Evolutionary conservation across 768 basidiomycete genomes (phyloP).

Genomic region (Tylopilus balloui): DNA sequence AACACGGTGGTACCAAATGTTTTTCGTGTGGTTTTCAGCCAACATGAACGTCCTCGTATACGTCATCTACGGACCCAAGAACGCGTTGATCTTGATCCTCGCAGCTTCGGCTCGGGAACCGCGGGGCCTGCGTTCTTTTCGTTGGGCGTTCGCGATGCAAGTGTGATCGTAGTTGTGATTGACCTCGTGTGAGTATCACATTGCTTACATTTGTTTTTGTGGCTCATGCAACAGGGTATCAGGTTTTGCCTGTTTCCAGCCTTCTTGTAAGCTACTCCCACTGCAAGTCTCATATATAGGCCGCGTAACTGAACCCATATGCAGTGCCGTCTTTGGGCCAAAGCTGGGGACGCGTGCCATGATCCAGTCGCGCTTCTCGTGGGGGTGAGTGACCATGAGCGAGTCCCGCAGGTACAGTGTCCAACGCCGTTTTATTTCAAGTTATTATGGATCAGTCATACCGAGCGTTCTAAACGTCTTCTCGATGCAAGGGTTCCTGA

Average conservation of each 20-base stretch:
- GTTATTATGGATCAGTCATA: conserved; percentile 38
- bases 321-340: conserved; percentile 49
- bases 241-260: conserved; percentile 36
- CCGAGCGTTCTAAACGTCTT: conserved; percentile 46
- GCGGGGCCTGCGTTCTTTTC: conserved; percentile 48
- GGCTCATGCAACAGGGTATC: conserved; percentile 1
- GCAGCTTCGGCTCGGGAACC: conserved; percentile 46
- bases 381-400: conserved; percentile 36
- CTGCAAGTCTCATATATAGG: background rate
- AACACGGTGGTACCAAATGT: conserved; percentile 42
- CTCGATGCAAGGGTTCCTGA: conserved; percentile 52
- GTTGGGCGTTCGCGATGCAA: conserved; percentile 41
- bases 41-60: conserved; percentile 43
- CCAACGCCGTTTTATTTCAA: conserved; percentile 16
- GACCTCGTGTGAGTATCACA: conserved; percentile 38
- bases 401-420: conserved; percentile 4
- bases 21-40: conserved; percentile 49
- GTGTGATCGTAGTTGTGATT: conserved; percentile 38
- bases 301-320: background rate
- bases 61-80: conserved; percentile 10
- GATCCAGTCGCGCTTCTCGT: conserved; percentile 51
- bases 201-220: background rate
- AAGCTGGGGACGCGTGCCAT: conserved; percentile 55
- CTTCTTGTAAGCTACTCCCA: conserved; percentile 31
- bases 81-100: background rate